Conservation (phyloP, 371 early-diverging fungal genomes). For the Mucor lusitanicus region DNA sequence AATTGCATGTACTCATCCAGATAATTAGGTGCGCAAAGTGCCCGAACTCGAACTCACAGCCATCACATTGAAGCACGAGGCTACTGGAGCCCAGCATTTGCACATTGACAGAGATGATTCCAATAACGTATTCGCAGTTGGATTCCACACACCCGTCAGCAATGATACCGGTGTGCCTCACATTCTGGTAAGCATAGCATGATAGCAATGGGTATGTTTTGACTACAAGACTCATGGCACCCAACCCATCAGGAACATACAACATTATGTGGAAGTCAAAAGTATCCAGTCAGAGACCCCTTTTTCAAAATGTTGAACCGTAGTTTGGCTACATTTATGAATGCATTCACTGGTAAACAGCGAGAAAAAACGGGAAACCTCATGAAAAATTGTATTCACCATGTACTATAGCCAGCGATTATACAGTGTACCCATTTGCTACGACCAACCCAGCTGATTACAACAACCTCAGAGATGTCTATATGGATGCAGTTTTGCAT, state of each 20-base stretch:
- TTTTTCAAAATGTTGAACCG: constrained; percentile 98
- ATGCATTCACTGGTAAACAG: constrained; percentile 84
- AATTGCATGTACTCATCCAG: background rate
- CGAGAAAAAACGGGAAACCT: background rate
- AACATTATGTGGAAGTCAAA: constrained; percentile 86
- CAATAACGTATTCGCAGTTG: constrained; percentile 92
- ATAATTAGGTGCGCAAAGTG: constrained; percentile 44
- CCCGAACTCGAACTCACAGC: constrained; percentile 74
- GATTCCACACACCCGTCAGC: constrained; percentile 83
- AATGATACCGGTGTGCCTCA: constrained; percentile 92
- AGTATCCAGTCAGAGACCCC: constrained; percentile 93
- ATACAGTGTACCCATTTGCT: constrained; percentile 93
- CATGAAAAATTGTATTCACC: background rate
- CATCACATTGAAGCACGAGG: constrained; percentile 67
- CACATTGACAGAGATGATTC: constrained; percentile 85
- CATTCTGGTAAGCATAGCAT: constrained; percentile 62
- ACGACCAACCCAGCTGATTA: constrained; percentile 89
- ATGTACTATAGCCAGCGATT: constrained; percentile 69
- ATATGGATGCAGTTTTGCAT: constrained; percentile 90
- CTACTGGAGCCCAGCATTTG: constrained; percentile 86
- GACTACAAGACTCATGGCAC: background rate
- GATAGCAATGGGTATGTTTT: background rate
- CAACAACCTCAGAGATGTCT: constrained; percentile 86
- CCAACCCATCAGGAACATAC: constrained; percentile 76
- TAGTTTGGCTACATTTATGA: constrained; percentile 96